Evolutionary conservation across 2,329 filamentous ascomycete genomes (phyloP), one percentile per base, ranked within the genome.

Genomic region (Colletotrichum brevisporum): DNA sequence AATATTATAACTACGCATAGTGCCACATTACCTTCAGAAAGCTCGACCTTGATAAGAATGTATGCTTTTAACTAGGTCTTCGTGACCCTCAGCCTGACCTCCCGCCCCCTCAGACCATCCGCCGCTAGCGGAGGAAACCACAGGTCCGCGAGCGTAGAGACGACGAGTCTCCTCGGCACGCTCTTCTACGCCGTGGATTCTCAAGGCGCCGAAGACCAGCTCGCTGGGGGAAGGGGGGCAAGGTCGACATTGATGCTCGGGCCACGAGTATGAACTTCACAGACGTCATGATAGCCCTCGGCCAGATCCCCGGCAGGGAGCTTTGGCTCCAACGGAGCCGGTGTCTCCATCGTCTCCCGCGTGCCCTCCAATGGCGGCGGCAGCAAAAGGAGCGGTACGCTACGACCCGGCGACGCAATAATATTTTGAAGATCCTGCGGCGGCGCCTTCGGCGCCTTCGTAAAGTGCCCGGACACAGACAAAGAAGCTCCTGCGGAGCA

Each of bases 271-370:
- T 80, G 59, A 79, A 79, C 70, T 80, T 81, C 72, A 78, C 78
- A 50, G 79, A 81, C 50, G 76, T 81, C 4, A 74, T 80, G 2
- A 75, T 81, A n/a, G 76, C 78, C 3, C 67, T 79, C 15, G 80
- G 80, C 3, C 76, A 79, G 55, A 70, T n/a, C n/a, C n/a, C n/a
- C n/a, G n/a, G n/a, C n/a, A n/a, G n/a, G n/a, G n/a, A 61, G 70
- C 13, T 76, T 82, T 71, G 76, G 75, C 4, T 75, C 75, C 8
- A 80, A 82, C 21, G 21, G 21, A n/a, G n/a, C n/a, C 59, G 76
- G 75, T 26, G 73, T 77, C 5, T 81, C 80, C 5, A 63, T 78
- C 6, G 72, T 79, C 4, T 70, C 74, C 2, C 71, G 73, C 8
- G 76, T 81, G 3, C 79, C 78, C 3, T 54, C n/a, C n/a, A n/a